Evolutionary conservation across 2,329 filamentous ascomycete genomes (phyloP).

Genomic region (Aspergillaceae sp.): DNA sequence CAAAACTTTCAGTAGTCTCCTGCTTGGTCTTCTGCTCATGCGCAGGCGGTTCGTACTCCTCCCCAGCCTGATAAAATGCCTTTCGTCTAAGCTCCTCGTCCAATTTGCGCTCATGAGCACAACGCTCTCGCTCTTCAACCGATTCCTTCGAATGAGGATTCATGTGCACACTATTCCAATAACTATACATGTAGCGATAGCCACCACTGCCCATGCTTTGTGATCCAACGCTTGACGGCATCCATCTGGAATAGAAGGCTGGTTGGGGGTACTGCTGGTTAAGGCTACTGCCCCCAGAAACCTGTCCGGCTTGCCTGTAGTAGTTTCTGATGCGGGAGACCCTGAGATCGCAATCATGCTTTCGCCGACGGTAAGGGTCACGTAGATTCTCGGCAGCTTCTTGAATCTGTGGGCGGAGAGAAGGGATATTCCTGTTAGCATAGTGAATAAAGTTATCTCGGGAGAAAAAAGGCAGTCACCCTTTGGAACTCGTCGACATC

Average conservation of each 20-base stretch:
- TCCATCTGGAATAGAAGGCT: background rate
- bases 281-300: background rate
- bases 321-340: background rate
- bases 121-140: conserved; percentile 10
- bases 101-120: conserved; percentile 3
- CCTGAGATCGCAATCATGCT: conserved; percentile 16
- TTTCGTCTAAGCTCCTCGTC: conserved; percentile 1
- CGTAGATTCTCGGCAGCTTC: conserved; percentile 28
- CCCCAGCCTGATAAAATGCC: background rate
- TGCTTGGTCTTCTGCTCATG: conserved; percentile 4
- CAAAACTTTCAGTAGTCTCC: conserved; percentile 1
- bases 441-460: background rate
- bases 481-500: conserved; percentile 13
- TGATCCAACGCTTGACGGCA: background rate
- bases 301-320: background rate
- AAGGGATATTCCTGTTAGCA: background rate
- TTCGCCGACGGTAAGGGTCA: conserved; percentile 15
- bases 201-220: background rate
- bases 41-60: conserved; percentile 4
- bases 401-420: conserved; percentile 17
- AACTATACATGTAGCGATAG: conserved; percentile 21
- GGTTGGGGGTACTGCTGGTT: background rate
- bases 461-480: conserved; percentile 8
- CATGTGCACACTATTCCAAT: conserved; percentile 23
- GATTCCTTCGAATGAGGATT: conserved; percentile 16